Conservation (phyloP, 345 rosid species). For the Cardamine resedifolia region DNA sequence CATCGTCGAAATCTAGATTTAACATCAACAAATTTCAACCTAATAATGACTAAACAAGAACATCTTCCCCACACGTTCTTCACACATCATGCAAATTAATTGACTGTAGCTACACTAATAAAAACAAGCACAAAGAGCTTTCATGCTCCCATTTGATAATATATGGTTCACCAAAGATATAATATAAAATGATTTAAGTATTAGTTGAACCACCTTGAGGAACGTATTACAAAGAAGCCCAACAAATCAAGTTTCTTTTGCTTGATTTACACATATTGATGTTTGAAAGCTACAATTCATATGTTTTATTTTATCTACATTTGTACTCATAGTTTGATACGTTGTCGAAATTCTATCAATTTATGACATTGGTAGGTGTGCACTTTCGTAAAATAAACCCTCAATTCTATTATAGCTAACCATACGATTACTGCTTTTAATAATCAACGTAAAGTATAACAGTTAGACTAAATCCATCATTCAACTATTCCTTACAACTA, state of each 20-base stretch:
- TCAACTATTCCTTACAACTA: not conserved
- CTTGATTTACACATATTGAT: constrained; percentile 37
- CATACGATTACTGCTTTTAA: not conserved
- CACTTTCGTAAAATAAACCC: constrained; percentile 11
- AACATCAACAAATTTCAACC: not conserved
- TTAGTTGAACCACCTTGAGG: constrained; percentile 34
- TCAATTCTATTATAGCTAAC: not conserved
- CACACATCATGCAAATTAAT: constrained; percentile 5
- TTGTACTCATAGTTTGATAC: constrained; percentile 24
- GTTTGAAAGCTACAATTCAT: constrained; percentile 23
- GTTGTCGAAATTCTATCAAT: constrained; percentile 12
- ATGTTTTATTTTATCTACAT: constrained; percentile 20
- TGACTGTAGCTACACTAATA: not conserved
- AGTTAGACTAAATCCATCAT: not conserved
- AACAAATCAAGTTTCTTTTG: constrained; percentile 36
- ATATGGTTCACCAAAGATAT: constrained; percentile 33
- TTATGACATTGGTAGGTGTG: not conserved
- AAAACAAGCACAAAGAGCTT: constrained; percentile 18
- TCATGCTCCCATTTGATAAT: constrained; percentile 25
- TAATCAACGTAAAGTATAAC: not conserved
- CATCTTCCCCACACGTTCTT: constrained; percentile 2
- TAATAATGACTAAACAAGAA: constrained; percentile 3
- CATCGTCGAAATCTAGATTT: not conserved
- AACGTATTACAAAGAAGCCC: constrained; percentile 22
- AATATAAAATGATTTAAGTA: constrained; percentile 8